Evolutionary conservation across 2,329 filamentous ascomycete genomes (phyloP), one percentile per base, ranked within the genome.

Genomic region (Diaporthe caulivora): DNA sequence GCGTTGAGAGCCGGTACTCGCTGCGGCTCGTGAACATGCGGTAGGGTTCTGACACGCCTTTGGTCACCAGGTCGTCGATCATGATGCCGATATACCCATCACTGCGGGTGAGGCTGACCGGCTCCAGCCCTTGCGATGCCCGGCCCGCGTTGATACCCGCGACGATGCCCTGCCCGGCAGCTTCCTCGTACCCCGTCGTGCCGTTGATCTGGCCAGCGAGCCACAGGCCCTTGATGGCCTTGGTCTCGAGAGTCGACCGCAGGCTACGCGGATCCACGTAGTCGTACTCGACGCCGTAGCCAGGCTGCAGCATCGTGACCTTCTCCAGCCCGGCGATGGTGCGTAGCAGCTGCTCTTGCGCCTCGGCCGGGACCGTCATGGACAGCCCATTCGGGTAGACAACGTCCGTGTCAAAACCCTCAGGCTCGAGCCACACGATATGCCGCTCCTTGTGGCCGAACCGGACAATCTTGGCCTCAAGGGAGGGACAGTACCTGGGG

Each of bases 11-110:
- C 75, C 97, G 94, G 83, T 97, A 99, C 84, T 99, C 97, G 84
- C 94, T 97, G 76, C 97, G 92, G 8, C 94, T 94, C 2, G 97
- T 99, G 85, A 99, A 99, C 95, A 99, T 98, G 77, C 97, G 92
- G 83, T 99, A 99, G 1, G 97, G 97, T 81, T 99, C 97, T 2
- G 94, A 95, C 40, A 99, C 97, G 62, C 97, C 97, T 83, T 98
- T 98, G 29, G 96, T 98, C 80, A 97, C 92, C 49, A 99, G 90
- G 81, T 99, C 97, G 83, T 99, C 97, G 79, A 99, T 95, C 95
- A 99, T 98, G 84, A 99, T 93, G 77, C 97, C 97, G 79, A 99
- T 98, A 82, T 98, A 99, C 17, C 95, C 95, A 82, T 99, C 96
- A 1, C 93, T 92, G 76, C 97, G 90, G 10, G 92, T 92, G 40